Evolutionary conservation across 306 rosid genomes (phyloP).

Genomic region (Purshia tridentata): DNA sequence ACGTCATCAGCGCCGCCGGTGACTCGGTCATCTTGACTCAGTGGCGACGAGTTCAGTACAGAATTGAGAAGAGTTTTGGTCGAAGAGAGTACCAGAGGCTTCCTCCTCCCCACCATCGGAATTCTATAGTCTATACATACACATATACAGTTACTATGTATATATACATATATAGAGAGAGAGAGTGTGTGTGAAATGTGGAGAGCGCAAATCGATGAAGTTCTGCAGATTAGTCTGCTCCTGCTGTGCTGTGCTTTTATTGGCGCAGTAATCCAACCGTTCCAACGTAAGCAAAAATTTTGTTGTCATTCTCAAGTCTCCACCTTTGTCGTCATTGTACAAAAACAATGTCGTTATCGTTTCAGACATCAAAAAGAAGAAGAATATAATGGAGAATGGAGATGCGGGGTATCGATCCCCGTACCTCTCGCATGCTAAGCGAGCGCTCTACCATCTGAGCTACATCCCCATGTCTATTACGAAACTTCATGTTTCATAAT

Average conservation of each 20-base stretch:
- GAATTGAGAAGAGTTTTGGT: conserved; percentile 58
- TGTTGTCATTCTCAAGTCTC: no score
- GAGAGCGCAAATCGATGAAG: conserved; percentile 20
- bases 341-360: no score
- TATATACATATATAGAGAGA: background rate
- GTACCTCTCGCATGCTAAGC: conserved; percentile 98
- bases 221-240: conserved; percentile 1
- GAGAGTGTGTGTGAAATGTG: no score
- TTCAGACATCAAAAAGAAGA: no score
- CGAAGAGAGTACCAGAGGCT: conserved; percentile 72
- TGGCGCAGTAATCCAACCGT: conserved; percentile 1
- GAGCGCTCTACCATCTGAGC: conserved; percentile 43
- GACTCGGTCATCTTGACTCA: conserved; percentile 14
- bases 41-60: conserved; percentile 34
- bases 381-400: conserved; percentile 26
- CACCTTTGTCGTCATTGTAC: no score
- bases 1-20: conserved; percentile 16
- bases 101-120: conserved; percentile 73
- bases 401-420: conserved; percentile 97
- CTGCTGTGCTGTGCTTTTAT: background rate
- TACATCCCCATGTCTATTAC: background rate
- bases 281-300: background rate
- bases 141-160: background rate
- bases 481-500: no score
- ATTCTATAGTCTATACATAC: background rate